Conservation (phyloP, 2,329 filamentous ascomycete genomes). For the Fusarium decemcellulare region DNA sequence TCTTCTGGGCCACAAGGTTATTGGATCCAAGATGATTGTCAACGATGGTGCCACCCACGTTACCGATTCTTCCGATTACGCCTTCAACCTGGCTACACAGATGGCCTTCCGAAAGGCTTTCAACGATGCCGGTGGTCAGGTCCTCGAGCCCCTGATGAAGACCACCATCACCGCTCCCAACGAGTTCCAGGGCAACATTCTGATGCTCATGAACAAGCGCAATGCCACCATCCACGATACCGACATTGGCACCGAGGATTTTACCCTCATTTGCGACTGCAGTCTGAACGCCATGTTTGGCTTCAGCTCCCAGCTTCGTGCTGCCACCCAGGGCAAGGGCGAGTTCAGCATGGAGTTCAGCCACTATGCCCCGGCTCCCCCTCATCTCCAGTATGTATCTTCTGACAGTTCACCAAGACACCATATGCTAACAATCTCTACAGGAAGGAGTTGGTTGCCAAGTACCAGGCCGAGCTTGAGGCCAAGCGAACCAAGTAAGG, state of each 20-base stretch:
- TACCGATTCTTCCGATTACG: slow-evolving; percentile 96
- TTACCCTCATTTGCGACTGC: slow-evolving; percentile 92
- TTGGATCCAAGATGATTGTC: slow-evolving; percentile 91
- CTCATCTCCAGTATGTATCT: slow-evolving; percentile 85
- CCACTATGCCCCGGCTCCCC: slow-evolving; percentile 90
- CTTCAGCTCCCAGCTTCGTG: slow-evolving; percentile 91
- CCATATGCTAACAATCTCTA: slow-evolving; percentile 25
- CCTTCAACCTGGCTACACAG: slow-evolving; percentile 94
- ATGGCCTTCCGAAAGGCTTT: slow-evolving; percentile 98
- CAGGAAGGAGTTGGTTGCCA: slow-evolving; percentile 72
- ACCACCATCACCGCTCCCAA: slow-evolving; percentile 95
- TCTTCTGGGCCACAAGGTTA: slow-evolving; percentile 91
- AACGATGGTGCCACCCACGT: slow-evolving; percentile 98
- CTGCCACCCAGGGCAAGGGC: slow-evolving; percentile 97
- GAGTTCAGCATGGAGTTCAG: slow-evolving; percentile 99
- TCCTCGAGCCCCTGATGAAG: slow-evolving; percentile 98
- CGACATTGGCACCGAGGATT: slow-evolving; percentile 93
- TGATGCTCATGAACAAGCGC: slow-evolving; percentile 96
- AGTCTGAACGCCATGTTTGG: slow-evolving; percentile 98
- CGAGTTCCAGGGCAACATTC: slow-evolving; percentile 97
- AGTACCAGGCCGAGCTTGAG: slow-evolving; percentile 72
- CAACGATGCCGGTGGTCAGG: slow-evolving; percentile 81
- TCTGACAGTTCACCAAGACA: neutral
- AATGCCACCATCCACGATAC: slow-evolving; percentile 96
- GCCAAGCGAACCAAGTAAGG: slow-evolving; percentile 68